Percentiles rank a stretch among this genome's conserved stretches.
Evolutionary conservation across 2,329 filamentous ascomycete genomes (phyloP).

Genomic region (Aspergillus sclerotialis): DNA sequence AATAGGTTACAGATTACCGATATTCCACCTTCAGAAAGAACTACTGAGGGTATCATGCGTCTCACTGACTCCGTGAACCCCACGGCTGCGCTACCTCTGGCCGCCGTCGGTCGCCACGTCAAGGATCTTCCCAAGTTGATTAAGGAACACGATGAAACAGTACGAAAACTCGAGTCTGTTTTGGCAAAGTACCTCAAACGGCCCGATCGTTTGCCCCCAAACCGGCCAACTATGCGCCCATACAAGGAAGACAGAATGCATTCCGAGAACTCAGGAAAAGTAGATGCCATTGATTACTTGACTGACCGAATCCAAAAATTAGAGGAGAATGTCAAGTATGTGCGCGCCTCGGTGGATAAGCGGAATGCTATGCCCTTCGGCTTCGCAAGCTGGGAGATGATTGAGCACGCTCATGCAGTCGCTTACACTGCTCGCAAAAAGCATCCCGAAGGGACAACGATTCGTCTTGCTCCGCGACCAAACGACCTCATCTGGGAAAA

Average conservation of each 20-base stretch:
- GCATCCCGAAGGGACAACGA: conserved; percentile 68
- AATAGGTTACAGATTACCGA: conserved; percentile 61
- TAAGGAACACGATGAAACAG: conserved; percentile 70
- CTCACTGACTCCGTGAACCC: conserved; percentile 76
- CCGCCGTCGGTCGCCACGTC: conserved; percentile 82
- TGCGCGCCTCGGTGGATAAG: conserved; percentile 74
- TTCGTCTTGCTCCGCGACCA: conserved; percentile 74
- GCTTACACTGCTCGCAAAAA: conserved; percentile 76
- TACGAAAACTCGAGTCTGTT: conserved; percentile 74
- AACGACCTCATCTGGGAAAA: conserved; percentile 97
- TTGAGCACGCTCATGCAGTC: conserved; percentile 79
- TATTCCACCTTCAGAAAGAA: conserved; percentile 67
- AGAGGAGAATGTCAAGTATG: conserved; percentile 76
- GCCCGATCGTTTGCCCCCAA: conserved; percentile 68
- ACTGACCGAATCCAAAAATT: conserved; percentile 76
- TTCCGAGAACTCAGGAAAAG: conserved; percentile 63
- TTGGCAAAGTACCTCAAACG: conserved; percentile 88
- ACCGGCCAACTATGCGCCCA: conserved; percentile 70
- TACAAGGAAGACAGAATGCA: conserved; percentile 71
- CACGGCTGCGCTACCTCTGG: conserved; percentile 69
- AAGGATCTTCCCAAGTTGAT: conserved; percentile 83
- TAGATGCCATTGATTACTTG: conserved; percentile 92
- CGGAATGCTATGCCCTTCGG: conserved; percentile 85
- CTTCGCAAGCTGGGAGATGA: conserved; percentile 87
- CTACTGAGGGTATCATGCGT: conserved; percentile 79